Evolutionary conservation across 352 stramenopile genomes (phyloP).

Genomic region (Phytophthora tubulina): DNA sequence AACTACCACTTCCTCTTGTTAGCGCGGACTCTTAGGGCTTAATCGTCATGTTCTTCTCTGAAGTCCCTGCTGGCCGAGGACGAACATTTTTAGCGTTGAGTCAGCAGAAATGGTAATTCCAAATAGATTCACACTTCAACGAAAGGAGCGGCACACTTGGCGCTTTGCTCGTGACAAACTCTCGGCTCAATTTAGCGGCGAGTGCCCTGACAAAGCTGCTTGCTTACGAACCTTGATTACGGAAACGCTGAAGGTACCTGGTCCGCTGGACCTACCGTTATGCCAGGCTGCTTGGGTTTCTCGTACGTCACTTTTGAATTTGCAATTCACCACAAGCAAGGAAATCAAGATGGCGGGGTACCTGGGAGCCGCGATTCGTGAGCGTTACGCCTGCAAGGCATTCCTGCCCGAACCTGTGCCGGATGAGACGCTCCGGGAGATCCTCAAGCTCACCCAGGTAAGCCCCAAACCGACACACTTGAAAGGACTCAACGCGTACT

Average conservation of each 20-base stretch:
- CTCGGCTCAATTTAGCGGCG: no score
- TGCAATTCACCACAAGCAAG: conserved; percentile 19
- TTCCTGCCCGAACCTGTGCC: conserved; percentile 55
- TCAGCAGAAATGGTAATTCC: no score
- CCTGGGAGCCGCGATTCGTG: conserved; percentile 29
- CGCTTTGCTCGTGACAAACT: no score
- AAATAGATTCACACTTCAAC: no score
- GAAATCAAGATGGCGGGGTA: conserved; percentile 19
- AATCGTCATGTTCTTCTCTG: no score
- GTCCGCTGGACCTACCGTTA: background rate
- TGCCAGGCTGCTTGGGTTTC: background rate
- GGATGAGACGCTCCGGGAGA: conserved; percentile 61
- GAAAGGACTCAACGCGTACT: background rate
- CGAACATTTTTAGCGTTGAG: no score
- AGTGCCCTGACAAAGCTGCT: no score
- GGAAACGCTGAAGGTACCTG: background rate
- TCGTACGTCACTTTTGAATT: conserved; percentile 33
- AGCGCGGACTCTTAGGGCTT: no score
- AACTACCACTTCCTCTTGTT: no score
- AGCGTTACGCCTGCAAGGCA: conserved; percentile 41
- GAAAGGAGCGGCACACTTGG: no score
- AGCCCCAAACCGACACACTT: background rate
- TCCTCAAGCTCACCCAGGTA: conserved; percentile 72
- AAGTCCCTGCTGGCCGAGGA: no score
- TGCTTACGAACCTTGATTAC: background rate